Base-by-base conservation (phyloP, 2,329 filamentous ascomycete species). In the Aspergillus quadrilineatus region DNA sequence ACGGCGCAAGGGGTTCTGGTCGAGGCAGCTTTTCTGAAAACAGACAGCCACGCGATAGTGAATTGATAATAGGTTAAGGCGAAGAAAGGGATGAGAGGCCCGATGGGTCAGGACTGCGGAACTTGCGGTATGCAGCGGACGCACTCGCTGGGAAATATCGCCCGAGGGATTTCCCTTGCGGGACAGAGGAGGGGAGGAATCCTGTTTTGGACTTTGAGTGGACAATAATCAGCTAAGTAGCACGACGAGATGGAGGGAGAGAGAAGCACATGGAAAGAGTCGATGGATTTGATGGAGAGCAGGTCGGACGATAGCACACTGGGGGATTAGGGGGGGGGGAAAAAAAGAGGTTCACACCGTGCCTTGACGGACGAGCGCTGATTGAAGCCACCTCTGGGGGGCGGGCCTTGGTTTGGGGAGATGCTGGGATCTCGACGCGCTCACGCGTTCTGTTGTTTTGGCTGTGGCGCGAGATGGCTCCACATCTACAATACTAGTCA, bases 111-210 rank as follows among this genome's bases (percentile, higher is more conserved):
- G 55, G 37, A 52, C 53, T 52, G 37, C 34, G 55, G 56, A 65
- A 66, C 60, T 66, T 66, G 63, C 64, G 64, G 64, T 66, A 66
- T 66, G 63, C 61, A 64, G 60, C 58, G 57, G 46, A 54, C 49
- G 43, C 37, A 57, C 55, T 63, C 59, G 56, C 53, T 60, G 58
- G 56, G 57, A 44, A 56, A 60, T 63, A 61, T 64, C 45, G 53
- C 37, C 63, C 61, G 61, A 63, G 55, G 59, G 55, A 57, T 57
- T 62, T 60, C 61, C 61, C 59, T 63, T 64, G 54, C 51, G 57
- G 56, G 60, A 53, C 36, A 42, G 48, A 50, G 57, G 49, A 50
- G 47, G 39, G 46, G 55, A 41, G 36, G 29, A 32, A 52, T 53
- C 56, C 49, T 58, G 51, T 56, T 48, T 58, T 51, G 37, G 42